A percentile compares a stretch with the other conserved stretches of the same genome.
Conservation (phyloP, 2,329 filamentous ascomycete species). For the Penicillium polonicum region DNA sequence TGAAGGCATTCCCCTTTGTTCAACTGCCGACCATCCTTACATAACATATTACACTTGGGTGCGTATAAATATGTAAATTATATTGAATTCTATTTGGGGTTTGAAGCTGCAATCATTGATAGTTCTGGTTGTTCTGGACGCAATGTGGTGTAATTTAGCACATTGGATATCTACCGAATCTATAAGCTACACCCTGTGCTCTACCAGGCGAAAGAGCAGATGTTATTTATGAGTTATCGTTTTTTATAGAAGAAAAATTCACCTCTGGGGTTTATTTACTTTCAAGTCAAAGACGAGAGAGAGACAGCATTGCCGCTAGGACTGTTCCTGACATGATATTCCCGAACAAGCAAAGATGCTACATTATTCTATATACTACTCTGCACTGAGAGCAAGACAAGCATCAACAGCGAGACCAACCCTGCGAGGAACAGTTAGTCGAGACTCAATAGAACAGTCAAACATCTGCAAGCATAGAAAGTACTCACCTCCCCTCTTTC, state of each 20-base stretch:
- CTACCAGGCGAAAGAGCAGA: not conserved
- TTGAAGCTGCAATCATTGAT: not conserved
- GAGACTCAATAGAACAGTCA: not conserved
- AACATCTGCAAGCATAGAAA: not conserved
- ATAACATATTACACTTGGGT: not conserved
- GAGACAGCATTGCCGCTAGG: not conserved
- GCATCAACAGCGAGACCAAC: conserved; percentile 84
- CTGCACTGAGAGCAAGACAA: conserved; percentile 67
- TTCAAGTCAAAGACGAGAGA: not conserved
- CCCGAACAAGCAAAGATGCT: conserved; percentile 2
- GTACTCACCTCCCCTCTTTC: conserved; percentile 83
- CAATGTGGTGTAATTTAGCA: not conserved
- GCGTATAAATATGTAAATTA: not conserved
- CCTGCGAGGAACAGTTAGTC: conserved; percentile 46
- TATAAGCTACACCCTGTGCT: not conserved
- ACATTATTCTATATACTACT: conserved; percentile 30
- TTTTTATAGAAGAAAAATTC: not conserved
- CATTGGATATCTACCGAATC: not conserved
- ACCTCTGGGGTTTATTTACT: not conserved
- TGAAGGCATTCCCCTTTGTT: not conserved
- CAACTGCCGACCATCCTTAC: conserved; percentile 7
- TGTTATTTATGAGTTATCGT: not conserved
- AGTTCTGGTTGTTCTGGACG: not conserved
- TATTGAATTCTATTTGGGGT: not conserved
- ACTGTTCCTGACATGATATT: not conserved